Conservation (phyloP, 768 basidiomycete species). For the Tylopilus felleus region DNA sequence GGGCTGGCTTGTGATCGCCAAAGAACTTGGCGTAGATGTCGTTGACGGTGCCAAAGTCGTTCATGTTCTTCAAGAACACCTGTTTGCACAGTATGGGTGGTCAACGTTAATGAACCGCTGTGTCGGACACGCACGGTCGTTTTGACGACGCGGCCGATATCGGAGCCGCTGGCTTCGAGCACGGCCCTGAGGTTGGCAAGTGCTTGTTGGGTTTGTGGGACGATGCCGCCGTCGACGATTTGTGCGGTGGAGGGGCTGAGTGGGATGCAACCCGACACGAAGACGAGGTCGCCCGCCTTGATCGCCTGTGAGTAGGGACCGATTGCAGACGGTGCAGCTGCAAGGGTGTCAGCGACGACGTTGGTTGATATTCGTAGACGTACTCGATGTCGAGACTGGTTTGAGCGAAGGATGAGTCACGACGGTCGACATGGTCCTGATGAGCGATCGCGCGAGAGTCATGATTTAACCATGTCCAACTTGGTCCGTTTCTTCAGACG, state of each 20-base stretch:
- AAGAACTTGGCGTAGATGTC: constrained; percentile 80
- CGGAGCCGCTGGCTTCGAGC: constrained; percentile 77
- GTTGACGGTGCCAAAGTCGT: constrained; percentile 85
- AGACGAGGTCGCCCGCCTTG: constrained; percentile 79
- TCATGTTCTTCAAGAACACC: constrained; percentile 93
- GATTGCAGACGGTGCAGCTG: constrained; percentile 75
- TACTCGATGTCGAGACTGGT: constrained; percentile 33
- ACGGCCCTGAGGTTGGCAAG: constrained; percentile 84
- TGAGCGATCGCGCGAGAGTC: neutral
- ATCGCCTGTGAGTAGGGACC: constrained; percentile 90
- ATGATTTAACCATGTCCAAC: neutral
- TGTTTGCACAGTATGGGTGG: constrained; percentile 24
- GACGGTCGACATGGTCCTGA: constrained; percentile 25
- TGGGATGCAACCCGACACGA: constrained; percentile 87
- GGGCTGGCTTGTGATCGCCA: constrained; percentile 87
- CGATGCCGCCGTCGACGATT: constrained; percentile 21
- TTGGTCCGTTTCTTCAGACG: neutral
- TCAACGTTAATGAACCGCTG: no score
- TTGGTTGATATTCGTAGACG: neutral
- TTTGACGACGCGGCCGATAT: constrained; percentile 81
- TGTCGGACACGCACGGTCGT: constrained; percentile 64
- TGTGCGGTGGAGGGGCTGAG: constrained; percentile 70
- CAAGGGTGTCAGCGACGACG: neutral
- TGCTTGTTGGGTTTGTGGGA: constrained; percentile 65
- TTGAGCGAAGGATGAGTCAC: constrained; percentile 36